Percentiles rank a stretch among this genome's conserved stretches.
phyloP scores from a whole-genome alignment of 306 rosid species.

The Erythrophleum fordii region DNA sequence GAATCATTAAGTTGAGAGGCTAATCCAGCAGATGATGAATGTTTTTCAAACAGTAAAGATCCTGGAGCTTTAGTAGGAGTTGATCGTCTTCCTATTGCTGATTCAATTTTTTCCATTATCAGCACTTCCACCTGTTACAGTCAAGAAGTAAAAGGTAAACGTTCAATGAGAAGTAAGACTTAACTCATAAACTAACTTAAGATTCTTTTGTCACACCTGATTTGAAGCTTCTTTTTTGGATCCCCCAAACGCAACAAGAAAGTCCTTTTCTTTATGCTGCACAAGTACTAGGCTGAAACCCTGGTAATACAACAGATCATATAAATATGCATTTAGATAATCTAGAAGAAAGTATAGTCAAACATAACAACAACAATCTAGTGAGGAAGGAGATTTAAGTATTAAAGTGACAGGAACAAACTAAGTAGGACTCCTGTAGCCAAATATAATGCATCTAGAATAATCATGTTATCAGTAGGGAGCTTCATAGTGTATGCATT shows the following conservation, averaged over 20 bases:
- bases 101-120: slow-evolving; percentile 70
- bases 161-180: slow-evolving; percentile 18
- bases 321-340: slow-evolving; percentile 17
- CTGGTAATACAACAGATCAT: slow-evolving; percentile 47
- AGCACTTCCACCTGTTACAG: slow-evolving; percentile 76
- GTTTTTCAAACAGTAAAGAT: slow-evolving; percentile 56
- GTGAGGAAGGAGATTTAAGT: background rate
- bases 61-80: slow-evolving; percentile 60
- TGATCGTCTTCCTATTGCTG: slow-evolving; percentile 54
- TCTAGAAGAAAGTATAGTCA: slow-evolving; percentile 25
- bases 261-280: slow-evolving; percentile 89
- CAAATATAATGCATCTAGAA: slow-evolving; percentile 33
- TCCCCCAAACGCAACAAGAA: slow-evolving; percentile 96
- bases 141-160: slow-evolving; percentile 2
- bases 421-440: background rate
- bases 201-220: slow-evolving; percentile 63
- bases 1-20: slow-evolving; percentile 63
- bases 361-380: background rate
- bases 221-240: slow-evolving; percentile 87
- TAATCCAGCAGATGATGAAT: slow-evolving; percentile 57
- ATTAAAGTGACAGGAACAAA: background rate
- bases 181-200: slow-evolving; percentile 8
- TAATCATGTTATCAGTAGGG: slow-evolving; percentile 13
- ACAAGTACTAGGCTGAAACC: slow-evolving; percentile 87
- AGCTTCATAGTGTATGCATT: background rate